Conservation (phyloP, 257 asterid species). For the Capsicum pubescens region DNA sequence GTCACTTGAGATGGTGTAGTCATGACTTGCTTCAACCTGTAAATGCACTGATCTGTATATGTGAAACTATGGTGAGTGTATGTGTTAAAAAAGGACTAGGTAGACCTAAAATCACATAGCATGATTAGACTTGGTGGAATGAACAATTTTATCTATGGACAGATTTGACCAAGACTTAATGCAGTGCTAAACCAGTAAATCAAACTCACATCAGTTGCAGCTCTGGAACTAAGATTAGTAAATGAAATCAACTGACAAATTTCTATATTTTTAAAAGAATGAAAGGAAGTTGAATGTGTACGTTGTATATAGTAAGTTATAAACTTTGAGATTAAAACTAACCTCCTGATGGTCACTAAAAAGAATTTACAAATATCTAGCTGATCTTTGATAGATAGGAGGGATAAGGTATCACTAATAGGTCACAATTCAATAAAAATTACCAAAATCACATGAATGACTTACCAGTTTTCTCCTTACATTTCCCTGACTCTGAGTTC, state of each 20-base stretch:
- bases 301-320: neutral
- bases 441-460: too few relatives aligned
- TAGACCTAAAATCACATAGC: neutral
- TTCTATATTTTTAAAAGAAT: neutral
- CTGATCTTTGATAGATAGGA: constrained; percentile 8
- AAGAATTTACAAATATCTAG: neutral
- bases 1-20: neutral
- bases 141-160: neutral
- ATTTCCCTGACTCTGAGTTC: too few relatives aligned
- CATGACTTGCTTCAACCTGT: neutral
- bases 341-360: neutral
- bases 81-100: neutral
- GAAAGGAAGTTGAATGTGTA: neutral
- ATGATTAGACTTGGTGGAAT: too few relatives aligned
- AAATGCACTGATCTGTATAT: too few relatives aligned
- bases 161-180: neutral
- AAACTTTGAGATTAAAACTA: neutral
- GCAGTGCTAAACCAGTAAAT: neutral
- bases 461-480: too few relatives aligned
- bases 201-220: neutral
- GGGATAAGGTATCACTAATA: too few relatives aligned
- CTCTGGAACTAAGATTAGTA: neutral
- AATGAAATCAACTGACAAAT: constrained; percentile 2
- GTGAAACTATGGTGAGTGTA: neutral
- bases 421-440: too few relatives aligned